Evolutionary conservation across 2,329 filamentous ascomycete species (phyloP).

Genomic region (Atkinsonella hypoxylon): DNA sequence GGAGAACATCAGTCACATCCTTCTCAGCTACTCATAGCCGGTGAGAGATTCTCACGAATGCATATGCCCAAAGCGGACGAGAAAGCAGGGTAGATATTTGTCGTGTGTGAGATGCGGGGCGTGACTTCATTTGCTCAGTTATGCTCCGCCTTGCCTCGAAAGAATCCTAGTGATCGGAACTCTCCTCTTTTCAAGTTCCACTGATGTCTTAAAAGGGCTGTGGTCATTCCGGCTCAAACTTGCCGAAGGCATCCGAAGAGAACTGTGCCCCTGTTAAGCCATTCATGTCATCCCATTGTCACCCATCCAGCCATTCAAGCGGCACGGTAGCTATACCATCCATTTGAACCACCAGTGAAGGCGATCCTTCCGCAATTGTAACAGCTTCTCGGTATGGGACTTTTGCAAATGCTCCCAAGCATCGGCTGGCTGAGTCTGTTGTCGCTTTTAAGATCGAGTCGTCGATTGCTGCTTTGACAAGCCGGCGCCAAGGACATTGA

Average conservation of each 20-base stretch:
- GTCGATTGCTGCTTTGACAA: conserved; percentile 19
- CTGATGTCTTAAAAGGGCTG: background rate
- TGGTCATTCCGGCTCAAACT: background rate
- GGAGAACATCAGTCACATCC: too few species aligned
- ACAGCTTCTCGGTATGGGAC: conserved; percentile 19
- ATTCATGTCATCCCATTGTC: conserved; percentile 15
- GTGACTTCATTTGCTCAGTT: too few species aligned
- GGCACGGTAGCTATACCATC: conserved; percentile 7
- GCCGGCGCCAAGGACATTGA: conserved; percentile 21
- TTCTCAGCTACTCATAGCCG: too few species aligned
- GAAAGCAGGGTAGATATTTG: too few species aligned
- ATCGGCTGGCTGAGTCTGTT: conserved; percentile 15
- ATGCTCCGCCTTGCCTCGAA: too few species aligned
- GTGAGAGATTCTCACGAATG: too few species aligned
- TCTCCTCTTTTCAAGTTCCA: background rate
- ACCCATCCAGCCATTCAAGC: conserved; percentile 17
- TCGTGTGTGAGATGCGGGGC: too few species aligned
- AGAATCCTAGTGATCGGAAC: too few species aligned
- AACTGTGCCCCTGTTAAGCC: conserved; percentile 8
- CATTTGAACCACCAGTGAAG: conserved; percentile 5
- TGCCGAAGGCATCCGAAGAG: background rate
- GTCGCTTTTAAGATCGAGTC: conserved; percentile 17
- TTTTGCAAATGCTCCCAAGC: conserved; percentile 22
- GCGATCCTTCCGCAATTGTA: conserved; percentile 7
- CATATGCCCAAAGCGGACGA: too few species aligned